A percentile compares a stretch with the other conserved stretches of the same genome.
Evolutionary conservation across 495 filamentous ascomycete species (phyloP).

Genomic region (Daldinia caldariorum): DNA sequence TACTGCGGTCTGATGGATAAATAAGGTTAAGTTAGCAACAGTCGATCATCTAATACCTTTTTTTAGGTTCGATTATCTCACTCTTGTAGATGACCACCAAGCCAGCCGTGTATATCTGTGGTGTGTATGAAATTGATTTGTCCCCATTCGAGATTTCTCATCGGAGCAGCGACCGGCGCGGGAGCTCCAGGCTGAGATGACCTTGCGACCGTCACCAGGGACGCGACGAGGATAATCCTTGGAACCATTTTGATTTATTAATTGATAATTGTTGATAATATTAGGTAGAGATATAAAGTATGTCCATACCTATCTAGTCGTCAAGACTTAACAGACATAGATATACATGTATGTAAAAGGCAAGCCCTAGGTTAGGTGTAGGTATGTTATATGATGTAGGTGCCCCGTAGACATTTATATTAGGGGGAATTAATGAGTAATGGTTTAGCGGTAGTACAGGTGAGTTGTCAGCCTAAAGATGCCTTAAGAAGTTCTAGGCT

Average conservation of each 20-base stretch:
- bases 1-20: conserved; percentile 73
- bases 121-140: conserved; percentile 95
- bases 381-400: background rate
- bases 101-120: conserved; percentile 96
- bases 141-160: conserved; percentile 87
- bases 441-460: conserved; percentile 1
- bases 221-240: conserved; percentile 39
- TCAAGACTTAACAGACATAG: conserved; percentile 19
- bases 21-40: conserved; percentile 41
- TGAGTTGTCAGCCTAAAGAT: conserved; percentile 29
- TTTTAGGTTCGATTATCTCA: too few species aligned
- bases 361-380: conserved; percentile 1
- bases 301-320: conserved; percentile 9
- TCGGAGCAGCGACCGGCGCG: conserved; percentile 78
- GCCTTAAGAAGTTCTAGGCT: conserved; percentile 4
- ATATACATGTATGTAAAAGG: conserved; percentile 8
- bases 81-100: conserved; percentile 92
- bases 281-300: background rate
- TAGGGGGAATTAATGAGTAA: too few species aligned
- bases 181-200: conserved; percentile 84
- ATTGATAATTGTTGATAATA: too few species aligned
- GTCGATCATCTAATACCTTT: background rate
- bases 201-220: conserved; percentile 48
- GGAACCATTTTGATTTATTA: conserved; percentile 36
- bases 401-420: background rate